A percentile compares a stretch with the other conserved stretches of the same genome.
phyloP scores from a whole-genome alignment of 164 flowering plant species.

The Nymphaea thermarum region DNA sequence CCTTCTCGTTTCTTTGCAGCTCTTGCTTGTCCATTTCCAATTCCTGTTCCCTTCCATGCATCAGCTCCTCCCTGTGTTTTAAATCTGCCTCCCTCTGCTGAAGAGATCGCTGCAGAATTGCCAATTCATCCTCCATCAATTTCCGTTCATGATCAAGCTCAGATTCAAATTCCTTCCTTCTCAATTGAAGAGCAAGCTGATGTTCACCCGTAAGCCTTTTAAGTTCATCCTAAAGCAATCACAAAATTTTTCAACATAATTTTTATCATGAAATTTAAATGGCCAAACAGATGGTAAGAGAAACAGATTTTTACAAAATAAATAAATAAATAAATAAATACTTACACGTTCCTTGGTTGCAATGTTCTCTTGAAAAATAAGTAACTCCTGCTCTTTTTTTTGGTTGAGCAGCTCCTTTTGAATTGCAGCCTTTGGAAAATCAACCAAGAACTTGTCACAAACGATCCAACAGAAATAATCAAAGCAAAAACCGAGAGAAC shows the following conservation, averaged over 20 bases:
- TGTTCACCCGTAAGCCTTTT: constrained; percentile 39
- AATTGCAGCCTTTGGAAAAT: constrained; percentile 36
- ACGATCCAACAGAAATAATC: background rate
- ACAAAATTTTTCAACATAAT: background rate
- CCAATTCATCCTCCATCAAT: constrained; percentile 62
- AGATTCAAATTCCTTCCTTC: constrained; percentile 47
- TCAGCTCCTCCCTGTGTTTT: constrained; percentile 42
- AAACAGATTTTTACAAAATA: background rate
- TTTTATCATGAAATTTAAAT: background rate
- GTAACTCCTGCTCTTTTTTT: constrained; percentile 66
- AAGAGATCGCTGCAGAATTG: constrained; percentile 57
- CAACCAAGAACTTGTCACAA: constrained; percentile 1
- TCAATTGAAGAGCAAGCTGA: constrained; percentile 34
- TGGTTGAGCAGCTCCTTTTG: constrained; percentile 37
- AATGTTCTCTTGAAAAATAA: constrained; percentile 43
- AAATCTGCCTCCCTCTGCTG: constrained; percentile 77
- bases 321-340: constrained; percentile 1
- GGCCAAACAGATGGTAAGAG: background rate
- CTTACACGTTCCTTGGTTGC: constrained; percentile 67
- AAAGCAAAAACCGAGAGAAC: background rate
- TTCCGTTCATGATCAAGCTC: constrained; percentile 48
- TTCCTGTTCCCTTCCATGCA: constrained; percentile 54
- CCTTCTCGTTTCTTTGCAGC: constrained; percentile 47
- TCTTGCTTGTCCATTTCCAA: constrained; percentile 35
- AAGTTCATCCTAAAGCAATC: constrained; percentile 40